Conservation (phyloP, 129 eudicot species). For the Glebionis coronaria region DNA sequence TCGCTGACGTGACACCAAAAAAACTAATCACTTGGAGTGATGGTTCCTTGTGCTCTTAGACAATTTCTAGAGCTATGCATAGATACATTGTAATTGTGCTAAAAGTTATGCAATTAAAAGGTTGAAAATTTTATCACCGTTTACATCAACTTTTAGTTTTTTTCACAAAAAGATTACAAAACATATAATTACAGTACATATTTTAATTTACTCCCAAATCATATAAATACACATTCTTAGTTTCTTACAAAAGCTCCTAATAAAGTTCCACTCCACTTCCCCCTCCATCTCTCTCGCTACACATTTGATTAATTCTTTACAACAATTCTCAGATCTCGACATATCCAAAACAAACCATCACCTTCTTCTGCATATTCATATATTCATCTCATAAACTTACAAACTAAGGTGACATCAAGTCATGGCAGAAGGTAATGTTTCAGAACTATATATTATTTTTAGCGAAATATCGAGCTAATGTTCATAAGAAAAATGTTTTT, state of each 20-base stretch:
- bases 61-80: too few species aligned
- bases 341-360: constrained; percentile 8
- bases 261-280: constrained; percentile 26
- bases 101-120: too few species aligned
- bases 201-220: not conserved
- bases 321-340: constrained; percentile 27
- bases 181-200: too few species aligned
- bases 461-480: not conserved
- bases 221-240: not conserved
- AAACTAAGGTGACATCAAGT: not conserved
- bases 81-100: too few species aligned
- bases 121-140: too few species aligned
- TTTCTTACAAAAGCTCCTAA: constrained; percentile 25
- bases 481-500: not conserved
- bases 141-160: too few species aligned
- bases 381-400: not conserved
- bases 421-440: not conserved
- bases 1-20: too few species aligned
- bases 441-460: not conserved
- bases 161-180: too few species aligned
- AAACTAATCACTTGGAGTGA: too few species aligned
- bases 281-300: constrained; percentile 34
- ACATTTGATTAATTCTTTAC: constrained; percentile 29
- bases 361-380: constrained; percentile 20
- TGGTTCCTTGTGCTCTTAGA: too few species aligned